Evolutionary conservation across 1,284 basidiomycete species (phyloP).

Genomic region (Inonotus hispidus): DNA sequence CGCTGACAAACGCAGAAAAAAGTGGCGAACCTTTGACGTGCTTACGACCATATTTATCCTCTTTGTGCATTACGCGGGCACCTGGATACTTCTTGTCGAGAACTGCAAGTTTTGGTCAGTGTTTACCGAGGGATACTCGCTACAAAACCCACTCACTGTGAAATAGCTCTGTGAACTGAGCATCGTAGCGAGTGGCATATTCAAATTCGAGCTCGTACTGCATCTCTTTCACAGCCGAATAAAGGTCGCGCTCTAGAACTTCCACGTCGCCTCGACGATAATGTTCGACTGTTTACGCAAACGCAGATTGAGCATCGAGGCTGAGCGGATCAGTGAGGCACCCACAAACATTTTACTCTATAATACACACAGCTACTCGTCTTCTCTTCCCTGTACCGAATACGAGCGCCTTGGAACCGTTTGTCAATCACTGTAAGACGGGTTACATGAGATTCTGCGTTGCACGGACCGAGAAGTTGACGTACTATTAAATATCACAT

Average conservation of each 20-base stretch:
- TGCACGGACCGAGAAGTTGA: neutral
- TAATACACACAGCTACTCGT: neutral
- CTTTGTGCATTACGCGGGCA: neutral
- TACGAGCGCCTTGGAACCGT: neutral
- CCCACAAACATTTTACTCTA: slow-evolving; percentile 3
- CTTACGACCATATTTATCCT: neutral
- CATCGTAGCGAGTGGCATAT: neutral
- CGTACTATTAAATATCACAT: neutral
- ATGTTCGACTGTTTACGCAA: neutral
- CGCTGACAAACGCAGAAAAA: neutral
- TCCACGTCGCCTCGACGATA: neutral
- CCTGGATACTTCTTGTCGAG: neutral
- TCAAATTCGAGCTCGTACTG: slow-evolving; percentile 1
- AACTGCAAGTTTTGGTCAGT: neutral
- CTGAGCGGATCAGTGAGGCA: too few species aligned
- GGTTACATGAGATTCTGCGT: neutral
- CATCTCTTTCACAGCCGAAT: neutral
- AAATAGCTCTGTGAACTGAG: neutral
- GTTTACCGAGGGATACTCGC: neutral
- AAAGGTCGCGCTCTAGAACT: neutral
- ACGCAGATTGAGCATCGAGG: too few species aligned
- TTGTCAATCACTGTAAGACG: neutral
- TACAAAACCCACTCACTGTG: neutral
- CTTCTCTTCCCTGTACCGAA: neutral
- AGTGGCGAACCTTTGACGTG: neutral